These are phyloP conservation scores for Sporothrix schenckii DNA, from an alignment of 2,329 filamentous ascomycete genomes.

Conservation along the genomic window DNA sequence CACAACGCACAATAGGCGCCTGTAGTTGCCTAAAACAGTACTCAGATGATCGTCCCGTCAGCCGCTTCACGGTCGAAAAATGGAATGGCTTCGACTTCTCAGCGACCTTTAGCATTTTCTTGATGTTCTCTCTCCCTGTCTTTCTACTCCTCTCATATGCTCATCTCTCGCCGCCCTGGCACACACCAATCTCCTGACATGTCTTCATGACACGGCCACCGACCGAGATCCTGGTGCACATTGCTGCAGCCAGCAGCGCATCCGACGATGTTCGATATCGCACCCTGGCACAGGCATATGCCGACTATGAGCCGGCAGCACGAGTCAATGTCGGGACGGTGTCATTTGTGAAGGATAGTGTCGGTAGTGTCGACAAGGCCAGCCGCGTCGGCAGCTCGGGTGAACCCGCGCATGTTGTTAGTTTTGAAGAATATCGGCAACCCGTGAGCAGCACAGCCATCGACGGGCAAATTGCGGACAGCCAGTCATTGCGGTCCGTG, in stretches of 20 bases:
- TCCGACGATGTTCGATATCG: conserved; percentile 55
- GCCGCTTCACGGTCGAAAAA: conserved; percentile 10
- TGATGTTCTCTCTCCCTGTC: not conserved
- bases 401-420: not conserved
- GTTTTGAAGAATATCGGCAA: not conserved
- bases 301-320: conserved; percentile 49
- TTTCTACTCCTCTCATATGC: not conserved
- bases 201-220: conserved; percentile 38
- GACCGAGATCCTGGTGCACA: conserved; percentile 60
- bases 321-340: conserved; percentile 15
- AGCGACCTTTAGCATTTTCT: not conserved
- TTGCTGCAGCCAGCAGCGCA: conserved; percentile 54
- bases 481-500: conserved; percentile 36
- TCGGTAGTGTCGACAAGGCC: not conserved
- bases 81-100: too few species aligned
- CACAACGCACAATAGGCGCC: conserved; percentile 10
- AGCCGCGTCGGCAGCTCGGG: not conserved
- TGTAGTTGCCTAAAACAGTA: conserved; percentile 24
- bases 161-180: not conserved
- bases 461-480: not conserved
- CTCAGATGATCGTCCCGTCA: conserved; percentile 31
- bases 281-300: conserved; percentile 54
- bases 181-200: conserved; percentile 3
- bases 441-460: not conserved
- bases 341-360: not conserved